phyloP scores from a whole-genome alignment of 345 rosid species.

The Lepidium aucheri region DNA sequence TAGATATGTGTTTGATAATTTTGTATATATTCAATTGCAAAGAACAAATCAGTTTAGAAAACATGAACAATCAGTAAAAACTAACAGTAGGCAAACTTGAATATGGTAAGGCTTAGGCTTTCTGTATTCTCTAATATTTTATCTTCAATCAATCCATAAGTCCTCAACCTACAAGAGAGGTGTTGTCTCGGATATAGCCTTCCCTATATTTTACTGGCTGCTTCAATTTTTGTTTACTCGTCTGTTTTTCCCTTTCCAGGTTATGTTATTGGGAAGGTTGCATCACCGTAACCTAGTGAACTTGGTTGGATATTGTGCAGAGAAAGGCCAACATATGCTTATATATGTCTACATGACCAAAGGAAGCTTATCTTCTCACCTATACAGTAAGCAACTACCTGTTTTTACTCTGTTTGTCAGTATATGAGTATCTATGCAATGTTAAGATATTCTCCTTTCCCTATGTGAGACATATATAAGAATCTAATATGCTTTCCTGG shows the following conservation, averaged over 20 bases:
- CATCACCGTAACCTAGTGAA: slow-evolving; percentile 97
- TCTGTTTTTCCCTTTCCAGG: slow-evolving; percentile 36
- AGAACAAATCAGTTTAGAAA: no score
- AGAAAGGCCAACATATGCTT: slow-evolving; percentile 91
- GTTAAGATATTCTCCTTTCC: not conserved
- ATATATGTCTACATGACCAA: slow-evolving; percentile 93
- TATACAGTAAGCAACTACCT: slow-evolving; percentile 57
- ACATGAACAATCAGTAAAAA: not conserved
- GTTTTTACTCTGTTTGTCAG: not conserved
- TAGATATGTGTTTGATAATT: slow-evolving; percentile 18
- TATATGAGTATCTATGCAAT: not conserved
- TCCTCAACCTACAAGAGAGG: not conserved
- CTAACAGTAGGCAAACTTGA: not conserved
- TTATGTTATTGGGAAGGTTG: slow-evolving; percentile 87
- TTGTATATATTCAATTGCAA: not conserved
- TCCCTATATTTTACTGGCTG: not conserved
- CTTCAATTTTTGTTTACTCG: not conserved
- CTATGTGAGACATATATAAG: not conserved
- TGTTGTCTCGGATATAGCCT: not conserved
- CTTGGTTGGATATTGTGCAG: slow-evolving; percentile 94
- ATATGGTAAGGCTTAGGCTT: not conserved
- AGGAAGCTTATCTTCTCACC: slow-evolving; percentile 93
- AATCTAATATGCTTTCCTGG: not conserved
- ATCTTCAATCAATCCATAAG: not conserved
- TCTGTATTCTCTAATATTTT: not conserved